Evolutionary conservation across 164 flowering plant genomes (phyloP).

Genomic region (Malania oleifera): DNA sequence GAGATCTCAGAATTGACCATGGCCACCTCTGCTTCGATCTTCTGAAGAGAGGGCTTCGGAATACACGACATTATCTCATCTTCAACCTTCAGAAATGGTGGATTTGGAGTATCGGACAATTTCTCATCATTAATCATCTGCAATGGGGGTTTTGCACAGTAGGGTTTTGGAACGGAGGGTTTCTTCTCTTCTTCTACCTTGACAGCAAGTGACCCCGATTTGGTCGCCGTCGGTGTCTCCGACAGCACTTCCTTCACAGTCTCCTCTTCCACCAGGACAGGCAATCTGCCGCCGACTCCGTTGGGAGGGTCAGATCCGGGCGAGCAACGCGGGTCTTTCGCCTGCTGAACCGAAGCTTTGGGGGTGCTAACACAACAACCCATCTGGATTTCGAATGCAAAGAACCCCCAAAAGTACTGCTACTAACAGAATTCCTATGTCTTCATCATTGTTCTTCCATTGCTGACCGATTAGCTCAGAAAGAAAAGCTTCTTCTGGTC

Average conservation of each 20-base stretch:
- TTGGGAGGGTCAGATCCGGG: background rate
- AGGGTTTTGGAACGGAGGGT: too few species aligned
- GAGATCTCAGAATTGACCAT: constrained; percentile 19
- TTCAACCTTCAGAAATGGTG: background rate
- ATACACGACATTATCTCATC: constrained; percentile 3
- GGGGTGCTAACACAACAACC: constrained; percentile 12
- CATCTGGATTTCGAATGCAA: too few species aligned
- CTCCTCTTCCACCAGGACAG: constrained; percentile 39
- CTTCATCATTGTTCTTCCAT: too few species aligned
- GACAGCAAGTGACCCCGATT: background rate
- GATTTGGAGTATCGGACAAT: background rate
- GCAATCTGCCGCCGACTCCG: background rate
- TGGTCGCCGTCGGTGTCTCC: constrained; percentile 31
- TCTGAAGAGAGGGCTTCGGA: background rate
- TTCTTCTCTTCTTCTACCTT: background rate
- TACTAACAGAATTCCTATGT: too few species aligned
- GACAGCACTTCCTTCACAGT: constrained; percentile 69
- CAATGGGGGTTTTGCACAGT: too few species aligned
- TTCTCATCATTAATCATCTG: too few species aligned
- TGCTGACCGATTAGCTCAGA: too few species aligned
- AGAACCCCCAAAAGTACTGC: too few species aligned
- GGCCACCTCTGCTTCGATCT: constrained; percentile 10
- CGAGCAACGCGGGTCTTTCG: background rate
- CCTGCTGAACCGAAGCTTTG: background rate
- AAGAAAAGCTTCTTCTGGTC: too few species aligned